Base-by-base conservation (phyloP, 78 protist species). In the Emiliania huxleyi region DNA sequence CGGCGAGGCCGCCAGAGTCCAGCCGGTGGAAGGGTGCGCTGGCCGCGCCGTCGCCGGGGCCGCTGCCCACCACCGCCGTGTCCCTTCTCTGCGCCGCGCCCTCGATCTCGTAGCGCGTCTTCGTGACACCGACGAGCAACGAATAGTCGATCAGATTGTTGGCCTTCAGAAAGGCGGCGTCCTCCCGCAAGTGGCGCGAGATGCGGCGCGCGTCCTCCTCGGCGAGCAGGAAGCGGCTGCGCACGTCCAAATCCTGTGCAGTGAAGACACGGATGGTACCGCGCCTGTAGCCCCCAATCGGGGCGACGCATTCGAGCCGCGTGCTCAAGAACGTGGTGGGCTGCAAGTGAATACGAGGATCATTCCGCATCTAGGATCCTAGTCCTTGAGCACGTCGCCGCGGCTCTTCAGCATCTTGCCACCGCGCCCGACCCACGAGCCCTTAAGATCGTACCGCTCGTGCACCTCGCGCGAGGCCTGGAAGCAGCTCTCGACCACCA, bases 401-500 rank as follows among this genome's bases (percentile, higher is more conserved):
- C 62, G 71, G 38, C 25, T 40, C 25, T 91, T n/a, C n/a, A 42
- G 38, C 6, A 15, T 23, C 35, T 35, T 37, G 26, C n/a, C 22
- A 26, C 52, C n/a, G 0, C 91, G 69, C 26, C 79, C 91, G 8
- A 79, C 42, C 42, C 89, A 87, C 40, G 49, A 37, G 21, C 91
- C 94, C 46, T 93, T 93, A 1, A 93, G 62, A 22, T 93, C 94
- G 62, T 93, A 93, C 83, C 84, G 69, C 46, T 93, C 94, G 38
- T 85, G 91, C 29, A 93, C 90, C 19, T 0, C 40, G 0, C 19
- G 40, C 1, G 69, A 73, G 49, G 91, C 19, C 29, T 49, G 91
- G 44, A 93, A 93, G 22, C 69, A 85, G 37, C 52, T 52, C 73
- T 62, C 75, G 88, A 93, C 73, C 40, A 93, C 94, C 23, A 93